Base-by-base conservation (phyloP, 495 filamentous ascomycete genomes). In the Penicillium daleae region DNA sequence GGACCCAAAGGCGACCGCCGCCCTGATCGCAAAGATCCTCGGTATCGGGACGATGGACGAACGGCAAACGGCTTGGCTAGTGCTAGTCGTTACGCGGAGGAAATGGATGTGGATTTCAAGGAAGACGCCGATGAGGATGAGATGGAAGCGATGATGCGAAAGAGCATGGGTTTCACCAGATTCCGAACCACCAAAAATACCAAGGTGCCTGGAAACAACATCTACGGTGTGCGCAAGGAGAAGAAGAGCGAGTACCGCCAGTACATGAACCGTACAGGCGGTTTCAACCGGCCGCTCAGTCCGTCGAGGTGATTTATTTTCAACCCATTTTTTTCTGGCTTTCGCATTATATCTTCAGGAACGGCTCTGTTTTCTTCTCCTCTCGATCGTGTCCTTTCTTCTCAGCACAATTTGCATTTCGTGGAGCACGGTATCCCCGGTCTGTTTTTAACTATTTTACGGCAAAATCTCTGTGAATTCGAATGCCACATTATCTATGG, bases 191-290 rank as follows among this genome's bases (percentile, higher is more conserved):
- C 95, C 35, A 96, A 98, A 71, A 84, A 90, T 60, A 93, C 90
- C 65, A 97, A 98, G 71, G 88, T 99, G 0, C 83, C 87, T 8
- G 95, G 95, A 7, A 99, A 99, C 71, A 85, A 97, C 68, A 85
- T 92, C 57, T 93, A 89, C 53, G 91, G 82, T 6, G 87, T 97
- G 31, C 79, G 89, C 61, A 97, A 96, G 82, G 94, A 96, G 80
- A 98, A 96, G 87, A 92, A 92, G 83, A 91, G 89, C 6, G 87
- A 96, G 82, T 97, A 97, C 71, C 82, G 95, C 71, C 95, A 99
- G 85, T 99, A 99, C 74, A 99, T 99, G 95, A 99, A 99, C 75
- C 89, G 95, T 58, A 77, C 87, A n/a, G 94, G 94, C 49, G 95
- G 95, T 46, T 99, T 99, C 82, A 99, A 99, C 76, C 81, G 95